phyloP scores from a whole-genome alignment of 2,329 filamentous ascomycete genomes.

The Apiospora sp. region DNA sequence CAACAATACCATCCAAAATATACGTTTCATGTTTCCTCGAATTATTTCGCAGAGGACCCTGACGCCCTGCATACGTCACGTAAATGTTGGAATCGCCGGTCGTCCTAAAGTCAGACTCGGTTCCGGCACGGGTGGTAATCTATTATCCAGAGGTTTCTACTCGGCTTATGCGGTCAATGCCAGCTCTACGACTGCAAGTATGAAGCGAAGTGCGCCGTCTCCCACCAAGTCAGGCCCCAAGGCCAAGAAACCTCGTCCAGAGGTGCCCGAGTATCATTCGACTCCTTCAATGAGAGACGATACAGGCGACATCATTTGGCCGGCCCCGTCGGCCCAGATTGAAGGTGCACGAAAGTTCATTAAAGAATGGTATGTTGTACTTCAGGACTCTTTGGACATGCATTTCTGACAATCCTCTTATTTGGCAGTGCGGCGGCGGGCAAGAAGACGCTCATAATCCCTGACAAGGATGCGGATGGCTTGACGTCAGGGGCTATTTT shows the following conservation, averaged over 20 bases:
- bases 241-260: constrained; percentile 38
- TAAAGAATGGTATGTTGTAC: constrained; percentile 59
- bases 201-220: constrained; percentile 21
- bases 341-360: constrained; percentile 63
- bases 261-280: constrained; percentile 54
- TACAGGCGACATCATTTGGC: constrained; percentile 64
- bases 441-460: constrained; percentile 65
- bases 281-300: constrained; percentile 51
- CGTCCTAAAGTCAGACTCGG: neutral
- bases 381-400: neutral
- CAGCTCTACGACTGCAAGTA: neutral
- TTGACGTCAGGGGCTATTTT: constrained; percentile 70
- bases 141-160: neutral
- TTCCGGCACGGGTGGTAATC: too few relatives aligned
- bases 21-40: neutral
- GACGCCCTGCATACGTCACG: neutral
- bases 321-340: constrained; percentile 64
- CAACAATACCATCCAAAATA: neutral
- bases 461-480: constrained; percentile 75
- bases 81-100: neutral
- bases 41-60: neutral
- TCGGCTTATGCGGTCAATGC: neutral
- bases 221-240: neutral
- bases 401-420: constrained; percentile 25
- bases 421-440: constrained; percentile 55